These are phyloP conservation scores for Trametes gibbosa DNA, from an alignment of 768 basidiomycete genomes.

Conservation along the genomic window DNA sequence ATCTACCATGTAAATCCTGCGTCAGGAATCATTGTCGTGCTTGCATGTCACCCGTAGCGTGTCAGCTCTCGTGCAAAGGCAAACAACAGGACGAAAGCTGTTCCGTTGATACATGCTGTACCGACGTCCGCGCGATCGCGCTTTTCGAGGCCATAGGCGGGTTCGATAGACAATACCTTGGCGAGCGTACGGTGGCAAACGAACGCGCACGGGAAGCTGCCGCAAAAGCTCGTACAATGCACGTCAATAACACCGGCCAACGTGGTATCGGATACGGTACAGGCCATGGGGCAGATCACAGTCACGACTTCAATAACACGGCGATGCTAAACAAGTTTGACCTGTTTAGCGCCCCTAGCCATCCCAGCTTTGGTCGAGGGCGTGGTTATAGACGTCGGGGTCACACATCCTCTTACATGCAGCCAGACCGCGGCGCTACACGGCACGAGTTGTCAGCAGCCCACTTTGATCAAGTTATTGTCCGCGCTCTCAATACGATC, in stretches of 20 bases:
- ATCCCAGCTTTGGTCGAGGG: slow-evolving; percentile 3
- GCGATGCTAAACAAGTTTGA: not conserved
- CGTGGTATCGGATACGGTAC: slow-evolving; percentile 52
- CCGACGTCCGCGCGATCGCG: slow-evolving; percentile 47
- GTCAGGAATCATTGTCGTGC: slow-evolving; percentile 47
- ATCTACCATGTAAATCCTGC: slow-evolving; percentile 44
- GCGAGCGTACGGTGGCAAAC: slow-evolving; percentile 39
- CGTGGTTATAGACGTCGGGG: not conserved
- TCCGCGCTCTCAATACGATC: slow-evolving; percentile 39
- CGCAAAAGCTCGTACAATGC: slow-evolving; percentile 18
- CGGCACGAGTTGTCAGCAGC: slow-evolving; percentile 19
- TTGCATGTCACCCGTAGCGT: slow-evolving; percentile 41
- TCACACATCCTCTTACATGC: too few species aligned
- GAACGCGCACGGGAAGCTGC: slow-evolving; percentile 36
- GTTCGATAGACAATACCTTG: slow-evolving; percentile 46
- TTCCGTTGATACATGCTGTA: slow-evolving; percentile 41
- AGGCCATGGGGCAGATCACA: slow-evolving; percentile 19
- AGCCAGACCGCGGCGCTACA: not conserved
- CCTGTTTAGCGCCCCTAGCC: not conserved
- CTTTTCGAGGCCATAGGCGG: slow-evolving; percentile 48
- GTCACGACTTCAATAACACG: not conserved
- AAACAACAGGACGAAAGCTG: slow-evolving; percentile 35
- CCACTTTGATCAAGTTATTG: slow-evolving; percentile 41
- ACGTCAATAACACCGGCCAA: slow-evolving; percentile 40
- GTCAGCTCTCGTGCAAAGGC: slow-evolving; percentile 43